A percentile compares a stretch with the other conserved stretches of the same genome.
Evolutionary conservation across 148 eudicot genomes (phyloP).

Genomic region (Rhododendron griersonianum): DNA sequence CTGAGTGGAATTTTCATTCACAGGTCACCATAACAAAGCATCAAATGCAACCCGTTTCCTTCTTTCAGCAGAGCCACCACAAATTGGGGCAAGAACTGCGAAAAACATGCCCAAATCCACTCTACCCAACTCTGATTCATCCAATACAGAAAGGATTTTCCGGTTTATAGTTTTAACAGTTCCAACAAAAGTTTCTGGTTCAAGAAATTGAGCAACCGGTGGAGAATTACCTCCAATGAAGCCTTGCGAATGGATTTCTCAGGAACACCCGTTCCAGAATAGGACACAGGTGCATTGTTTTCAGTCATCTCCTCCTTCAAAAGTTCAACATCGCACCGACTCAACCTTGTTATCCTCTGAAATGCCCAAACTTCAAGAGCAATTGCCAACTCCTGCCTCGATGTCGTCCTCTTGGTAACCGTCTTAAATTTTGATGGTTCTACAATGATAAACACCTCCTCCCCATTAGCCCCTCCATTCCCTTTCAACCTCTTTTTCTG

Average conservation of each 20-base stretch:
- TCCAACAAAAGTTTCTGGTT: slow-evolving; percentile 95
- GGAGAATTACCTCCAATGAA: slow-evolving; percentile 68
- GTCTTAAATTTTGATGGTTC: slow-evolving; percentile 73
- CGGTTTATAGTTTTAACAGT: slow-evolving; percentile 85
- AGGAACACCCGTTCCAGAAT: slow-evolving; percentile 79
- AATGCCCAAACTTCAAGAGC: slow-evolving; percentile 84
- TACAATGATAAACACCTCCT: slow-evolving; percentile 48
- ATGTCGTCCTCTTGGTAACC: slow-evolving; percentile 64
- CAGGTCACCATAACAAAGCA: slow-evolving; percentile 76
- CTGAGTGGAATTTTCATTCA: slow-evolving; percentile 52
- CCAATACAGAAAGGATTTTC: slow-evolving; percentile 68
- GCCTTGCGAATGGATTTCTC: slow-evolving; percentile 88
- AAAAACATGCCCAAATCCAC: slow-evolving; percentile 96
- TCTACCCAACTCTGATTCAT: slow-evolving; percentile 73
- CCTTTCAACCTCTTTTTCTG: slow-evolving; percentile 84
- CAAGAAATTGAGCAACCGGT: slow-evolving; percentile 65
- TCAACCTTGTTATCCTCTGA: slow-evolving; percentile 82
- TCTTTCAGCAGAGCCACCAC: slow-evolving; percentile 65
- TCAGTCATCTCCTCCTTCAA: slow-evolving; percentile 74
- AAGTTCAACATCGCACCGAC: slow-evolving; percentile 69
- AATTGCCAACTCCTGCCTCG: slow-evolving; percentile 68
- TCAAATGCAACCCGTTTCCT: slow-evolving; percentile 80
- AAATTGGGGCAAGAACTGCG: slow-evolving; percentile 82
- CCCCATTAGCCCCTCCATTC: slow-evolving; percentile 67
- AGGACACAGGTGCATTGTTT: slow-evolving; percentile 64